These are phyloP conservation scores for Cordia subcordata DNA, from an alignment of 257 asterid species.

Conservation along the genomic window DNA sequence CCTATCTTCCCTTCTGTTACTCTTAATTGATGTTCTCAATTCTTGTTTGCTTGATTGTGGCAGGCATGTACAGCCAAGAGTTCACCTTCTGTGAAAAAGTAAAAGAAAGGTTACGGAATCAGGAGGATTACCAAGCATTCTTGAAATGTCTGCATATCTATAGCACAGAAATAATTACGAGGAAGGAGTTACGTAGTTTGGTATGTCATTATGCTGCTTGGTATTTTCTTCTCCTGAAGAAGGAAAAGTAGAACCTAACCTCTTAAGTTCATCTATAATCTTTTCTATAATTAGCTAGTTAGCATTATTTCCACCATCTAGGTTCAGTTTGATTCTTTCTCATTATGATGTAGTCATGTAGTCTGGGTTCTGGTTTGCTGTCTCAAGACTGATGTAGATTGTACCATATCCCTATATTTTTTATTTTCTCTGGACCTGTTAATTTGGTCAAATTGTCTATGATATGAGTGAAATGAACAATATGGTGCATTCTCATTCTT, in stretches of 20 bases:
- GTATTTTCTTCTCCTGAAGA: background rate
- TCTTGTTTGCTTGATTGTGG: constrained; percentile 23
- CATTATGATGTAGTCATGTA: too few relatives aligned
- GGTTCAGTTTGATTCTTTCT: too few relatives aligned
- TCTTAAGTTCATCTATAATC: background rate
- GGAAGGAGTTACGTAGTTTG: constrained; percentile 79
- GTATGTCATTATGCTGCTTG: constrained; percentile 33
- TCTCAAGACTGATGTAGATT: too few relatives aligned
- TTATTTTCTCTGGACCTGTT: too few relatives aligned
- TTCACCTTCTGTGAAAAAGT: constrained; percentile 90
- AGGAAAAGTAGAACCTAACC: background rate
- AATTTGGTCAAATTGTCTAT: background rate
- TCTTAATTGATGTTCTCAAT: constrained; percentile 1
- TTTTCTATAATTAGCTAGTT: background rate
- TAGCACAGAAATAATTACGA: constrained; percentile 88
- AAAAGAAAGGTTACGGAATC: constrained; percentile 72
- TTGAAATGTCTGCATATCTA: constrained; percentile 93
- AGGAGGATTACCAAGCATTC: constrained; percentile 92
- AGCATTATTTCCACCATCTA: too few relatives aligned
- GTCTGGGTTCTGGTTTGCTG: too few relatives aligned
- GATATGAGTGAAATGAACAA: background rate
- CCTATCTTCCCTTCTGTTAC: background rate
- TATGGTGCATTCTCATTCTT: background rate
- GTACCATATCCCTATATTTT: too few relatives aligned
- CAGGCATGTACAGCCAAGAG: constrained; percentile 74